Evolutionary conservation across 768 basidiomycete species (phyloP).

Genomic region (Podaxis sp.): DNA sequence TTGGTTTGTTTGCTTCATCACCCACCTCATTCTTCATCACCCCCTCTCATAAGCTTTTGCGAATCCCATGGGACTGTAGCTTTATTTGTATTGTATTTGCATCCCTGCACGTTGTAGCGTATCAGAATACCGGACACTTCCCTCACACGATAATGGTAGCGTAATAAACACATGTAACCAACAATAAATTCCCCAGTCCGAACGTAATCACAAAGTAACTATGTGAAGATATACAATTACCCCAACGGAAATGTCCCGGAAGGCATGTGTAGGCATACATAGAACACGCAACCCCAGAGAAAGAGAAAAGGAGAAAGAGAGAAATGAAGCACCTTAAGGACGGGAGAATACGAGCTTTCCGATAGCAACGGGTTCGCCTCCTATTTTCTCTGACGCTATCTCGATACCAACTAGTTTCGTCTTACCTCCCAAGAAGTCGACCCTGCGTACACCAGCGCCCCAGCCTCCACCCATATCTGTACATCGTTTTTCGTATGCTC

Average conservation of each 20-base stretch:
- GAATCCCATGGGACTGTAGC: neutral
- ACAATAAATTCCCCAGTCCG: neutral
- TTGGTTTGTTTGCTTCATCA: neutral
- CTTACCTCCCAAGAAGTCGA: slow-evolving; percentile 67
- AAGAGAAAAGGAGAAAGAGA: neutral
- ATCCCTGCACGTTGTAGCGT: neutral
- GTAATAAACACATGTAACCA: neutral
- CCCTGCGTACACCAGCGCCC: slow-evolving; percentile 64
- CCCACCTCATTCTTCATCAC: neutral
- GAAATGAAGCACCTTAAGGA: slow-evolving; percentile 4
- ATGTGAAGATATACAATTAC: neutral
- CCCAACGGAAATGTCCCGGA: slow-evolving; percentile 3
- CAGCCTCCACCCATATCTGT: slow-evolving; percentile 59
- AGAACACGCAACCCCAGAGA: neutral
- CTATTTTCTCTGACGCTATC: slow-evolving; percentile 8
- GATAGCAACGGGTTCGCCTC: neutral
- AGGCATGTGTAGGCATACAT: neutral
- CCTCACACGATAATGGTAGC: neutral
- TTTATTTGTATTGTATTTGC: neutral
- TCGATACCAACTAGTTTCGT: slow-evolving; percentile 61
- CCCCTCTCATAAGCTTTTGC: neutral
- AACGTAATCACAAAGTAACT: neutral
- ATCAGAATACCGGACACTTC: neutral
- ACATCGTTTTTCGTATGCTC: slow-evolving; percentile 64
- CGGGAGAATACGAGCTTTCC: slow-evolving; percentile 17